Conservation (phyloP, 257 asterid genomes). For the Mentha longifolia region DNA sequence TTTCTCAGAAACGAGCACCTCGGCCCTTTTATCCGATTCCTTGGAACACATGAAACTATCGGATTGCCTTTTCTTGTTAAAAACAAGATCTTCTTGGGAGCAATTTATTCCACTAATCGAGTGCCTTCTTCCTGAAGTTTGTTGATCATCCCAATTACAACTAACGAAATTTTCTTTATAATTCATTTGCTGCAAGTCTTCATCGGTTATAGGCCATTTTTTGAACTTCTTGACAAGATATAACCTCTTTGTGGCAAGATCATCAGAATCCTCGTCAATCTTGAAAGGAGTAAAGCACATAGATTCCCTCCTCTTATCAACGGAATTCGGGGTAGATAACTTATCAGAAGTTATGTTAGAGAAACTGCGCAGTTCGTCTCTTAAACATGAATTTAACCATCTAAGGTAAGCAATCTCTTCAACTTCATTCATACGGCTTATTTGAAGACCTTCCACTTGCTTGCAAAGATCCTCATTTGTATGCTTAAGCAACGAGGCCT, state of each 20-base stretch:
- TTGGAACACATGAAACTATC: slow-evolving; percentile 73
- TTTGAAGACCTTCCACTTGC: slow-evolving; percentile 95
- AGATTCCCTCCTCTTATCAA: slow-evolving; percentile 60
- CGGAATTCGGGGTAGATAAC: slow-evolving; percentile 47
- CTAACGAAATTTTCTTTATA: slow-evolving; percentile 38
- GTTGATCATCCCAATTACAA: slow-evolving; percentile 50
- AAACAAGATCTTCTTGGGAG: slow-evolving; percentile 54
- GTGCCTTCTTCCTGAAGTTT: slow-evolving; percentile 65
- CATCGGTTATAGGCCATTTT: slow-evolving; percentile 83
- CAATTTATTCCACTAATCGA: slow-evolving; percentile 78
- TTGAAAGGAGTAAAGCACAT: slow-evolving; percentile 57
- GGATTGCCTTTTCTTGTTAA: slow-evolving; percentile 72
- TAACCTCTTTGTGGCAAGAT: slow-evolving; percentile 50
- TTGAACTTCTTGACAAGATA: slow-evolving; percentile 72
- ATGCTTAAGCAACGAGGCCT: slow-evolving; percentile 72
- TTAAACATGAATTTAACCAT: slow-evolving; percentile 90
- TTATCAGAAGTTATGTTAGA: slow-evolving; percentile 45
- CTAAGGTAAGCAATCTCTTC: slow-evolving; percentile 90
- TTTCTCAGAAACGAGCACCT: slow-evolving; percentile 50
- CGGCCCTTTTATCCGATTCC: slow-evolving; percentile 61
- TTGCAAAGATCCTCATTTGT: slow-evolving; percentile 84
- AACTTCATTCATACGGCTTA: slow-evolving; percentile 85
- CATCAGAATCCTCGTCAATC: slow-evolving; percentile 55
- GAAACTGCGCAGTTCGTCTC: slow-evolving; percentile 67
- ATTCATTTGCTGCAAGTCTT: slow-evolving; percentile 57